Evolutionary conservation across 164 flowering plant species (phyloP).

Genomic region (Stephania yunnanensis): DNA sequence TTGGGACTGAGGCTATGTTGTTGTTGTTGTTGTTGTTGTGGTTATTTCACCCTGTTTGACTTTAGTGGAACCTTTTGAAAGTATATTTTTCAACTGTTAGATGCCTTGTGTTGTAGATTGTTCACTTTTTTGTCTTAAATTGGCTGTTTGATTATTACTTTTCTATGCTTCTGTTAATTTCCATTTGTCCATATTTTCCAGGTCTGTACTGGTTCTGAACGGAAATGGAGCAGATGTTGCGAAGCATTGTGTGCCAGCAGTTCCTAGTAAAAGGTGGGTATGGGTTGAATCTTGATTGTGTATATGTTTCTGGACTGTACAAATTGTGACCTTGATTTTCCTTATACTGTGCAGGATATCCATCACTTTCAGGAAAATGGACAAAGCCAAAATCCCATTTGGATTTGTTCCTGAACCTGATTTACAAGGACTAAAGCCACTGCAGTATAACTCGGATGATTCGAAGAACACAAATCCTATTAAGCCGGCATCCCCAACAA

Average conservation of each 20-base stretch:
- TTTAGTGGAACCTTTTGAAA: not conserved
- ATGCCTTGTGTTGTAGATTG: not conserved
- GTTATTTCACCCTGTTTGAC: not conserved
- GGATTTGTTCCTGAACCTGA: slow-evolving; percentile 65
- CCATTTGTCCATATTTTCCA: slow-evolving; percentile 17
- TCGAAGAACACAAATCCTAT: slow-evolving; percentile 19
- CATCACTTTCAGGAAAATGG: slow-evolving; percentile 92
- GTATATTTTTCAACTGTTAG: not conserved
- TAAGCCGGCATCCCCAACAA: slow-evolving; percentile 17
- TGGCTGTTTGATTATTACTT: not conserved
- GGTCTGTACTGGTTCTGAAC: slow-evolving; percentile 85
- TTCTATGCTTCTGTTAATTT: not conserved
- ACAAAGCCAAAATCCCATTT: slow-evolving; percentile 56
- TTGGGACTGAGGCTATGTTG: too few species aligned
- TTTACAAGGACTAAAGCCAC: slow-evolving; percentile 67
- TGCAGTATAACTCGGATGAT: slow-evolving; percentile 37
- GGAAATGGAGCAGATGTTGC: slow-evolving; percentile 95
- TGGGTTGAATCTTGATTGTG: not conserved
- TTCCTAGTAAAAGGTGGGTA: slow-evolving; percentile 75
- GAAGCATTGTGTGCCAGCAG: slow-evolving; percentile 94
- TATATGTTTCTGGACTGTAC: too few species aligned
- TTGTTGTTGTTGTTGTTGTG: too few species aligned
- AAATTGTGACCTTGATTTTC: not conserved
- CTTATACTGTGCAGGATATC: slow-evolving; percentile 54
- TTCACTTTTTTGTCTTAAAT: not conserved